Evolutionary conservation across 192 early-diverging fungal species (phyloP), one percentile per base, ranked within the genome.

Genomic region (Entomortierella chlamydospora): DNA sequence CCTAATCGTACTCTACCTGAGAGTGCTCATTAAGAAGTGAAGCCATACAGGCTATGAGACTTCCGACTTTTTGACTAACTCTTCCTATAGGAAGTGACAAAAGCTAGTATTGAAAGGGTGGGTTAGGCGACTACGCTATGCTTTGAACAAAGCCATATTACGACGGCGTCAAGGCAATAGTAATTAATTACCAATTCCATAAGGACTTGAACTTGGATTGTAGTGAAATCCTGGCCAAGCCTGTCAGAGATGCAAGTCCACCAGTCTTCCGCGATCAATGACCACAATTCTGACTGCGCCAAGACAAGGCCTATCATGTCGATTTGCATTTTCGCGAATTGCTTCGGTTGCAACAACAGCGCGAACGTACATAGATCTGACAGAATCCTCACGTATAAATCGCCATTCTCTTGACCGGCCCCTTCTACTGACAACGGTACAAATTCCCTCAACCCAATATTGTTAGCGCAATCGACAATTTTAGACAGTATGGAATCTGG

Each of bases 241-340:
- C 30, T 31, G 4, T 53, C 50, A 4, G 76, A 51, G 1, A 66
- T 39, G 42, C 76, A 70, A n/a, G 34, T 59, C 76, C 76, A 79
- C 76, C 76, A 79, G 26, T 70, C 76, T 47, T 25, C 52, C 8
- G 67, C 67, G 4, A 79, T 26, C 2, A 70, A 29, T 2, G 76
- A 60, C 56, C 61, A 51, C 1, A 79, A n/a, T 26, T 79, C 68
- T 3, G 67, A 70, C 6, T 34, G 62, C 1, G 45, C 76, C 0
- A 79, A 23, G 0, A 70, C 61, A 13, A 79, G 43, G 1, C 61
- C 76, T 0, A 59, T 49, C 76, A 79, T 70, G 34, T 79, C 63
- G 26, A 79, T 12, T 56, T 70, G 68, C 23, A 79, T 23, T 31
- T 43, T 53, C 22, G 45, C 47, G 45, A 79, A 79, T 45, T 79